Base-by-base conservation (phyloP, 1,284 basidiomycete genomes). In the Boletellus sp. region DNA sequence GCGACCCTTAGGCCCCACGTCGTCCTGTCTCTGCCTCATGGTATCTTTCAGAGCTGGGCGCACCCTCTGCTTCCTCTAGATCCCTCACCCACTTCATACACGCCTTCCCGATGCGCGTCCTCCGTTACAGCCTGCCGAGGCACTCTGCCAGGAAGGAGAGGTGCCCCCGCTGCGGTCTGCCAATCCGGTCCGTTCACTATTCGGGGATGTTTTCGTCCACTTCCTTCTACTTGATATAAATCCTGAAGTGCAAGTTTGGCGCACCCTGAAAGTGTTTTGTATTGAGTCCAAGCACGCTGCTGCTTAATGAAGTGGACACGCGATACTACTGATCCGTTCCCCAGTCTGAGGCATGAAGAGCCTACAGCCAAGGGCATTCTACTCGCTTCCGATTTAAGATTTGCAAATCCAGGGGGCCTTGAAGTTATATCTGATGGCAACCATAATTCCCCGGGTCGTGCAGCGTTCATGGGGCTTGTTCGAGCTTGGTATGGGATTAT, bases 381-480 rank as follows among this genome's bases (percentile, higher is more conserved):
- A 83, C 61, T 71, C 71, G 4, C 74, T 80, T 55, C 71, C 73
- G 24, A 66, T 79, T 53, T 76, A 74, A 42, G 70, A 66, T 49
- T 75, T 68, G 30, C 62, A 69, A 1, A 60, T 79, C 15, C 73
- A 75, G 51, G 91, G 89, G 26, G 74, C 72, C 0, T 73, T 80
- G 26, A 4, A 11, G 26, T 28, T 28, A 56, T 90, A 78, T 66
- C 60, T 85, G 40, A 90, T 94, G 83, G 69, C 73, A 13, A 55
- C 72, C 2, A 62, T 76, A 42, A 91, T 95, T 64, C 74, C 76
- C 32, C 71, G 82, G 18, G 70, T 91, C 30, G 88, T 93, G 35
- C 84, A 91, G 57, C 83, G 93, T 49, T 85, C 90, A 22, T 90
- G 85, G 75, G 89, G 85, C 11, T 74, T 94, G 28, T 76, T 84